Evolutionary conservation across 306 rosid species (phyloP), one percentile per base, ranked within the genome.

Genomic region (Sindora glabra): DNA sequence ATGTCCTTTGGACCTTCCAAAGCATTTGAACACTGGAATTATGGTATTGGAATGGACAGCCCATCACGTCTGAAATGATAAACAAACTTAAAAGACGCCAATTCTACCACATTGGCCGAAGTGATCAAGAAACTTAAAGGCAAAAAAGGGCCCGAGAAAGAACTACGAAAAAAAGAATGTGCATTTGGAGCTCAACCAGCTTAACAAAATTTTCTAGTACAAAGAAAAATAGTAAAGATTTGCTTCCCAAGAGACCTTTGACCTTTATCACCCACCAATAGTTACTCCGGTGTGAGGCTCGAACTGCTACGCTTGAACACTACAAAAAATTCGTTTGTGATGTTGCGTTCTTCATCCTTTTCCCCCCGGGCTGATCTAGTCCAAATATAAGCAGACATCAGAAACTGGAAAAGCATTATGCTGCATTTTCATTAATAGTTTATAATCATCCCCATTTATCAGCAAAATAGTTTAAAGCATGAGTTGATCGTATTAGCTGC

Each of bases 181-280:
- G 9, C 9, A 10, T 0, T 10, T 16, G 18, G 40, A 26, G 53
- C 61, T 50, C 4, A 56, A 48, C 54, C 66, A 62, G 54, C 65
- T 61, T 52, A 4, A 25, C 65, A 27, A 26, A 36, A 63, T 72
- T 55, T 73, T 68, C 59, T 39, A 60, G 39, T 47, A 32, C 55
- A 34, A 45, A 30, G 55, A 41, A 64, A 17, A 33, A 4, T 59
- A 67, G 38, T 45, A 36, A 14, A 52, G 51, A 61, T 65, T 57
- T 65, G 68, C 76, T 49, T 40, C 62, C 70, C 64, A 58, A 53
- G 74, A 70, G 68, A 54, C 50, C 76, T 65, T 59, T 41, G 59
- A 50, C 21, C 48, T 65, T 72, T 70, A 47, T 59, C 50, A 42
- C 69, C 65, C 42, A 64, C 40, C 34, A 46, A 63, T 15, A 27